Percentiles rank a stretch among this genome's conserved stretches.
Evolutionary conservation across 2,329 filamentous ascomycete species (phyloP).

Genomic region (Pseudogymnoascus sp.): DNA sequence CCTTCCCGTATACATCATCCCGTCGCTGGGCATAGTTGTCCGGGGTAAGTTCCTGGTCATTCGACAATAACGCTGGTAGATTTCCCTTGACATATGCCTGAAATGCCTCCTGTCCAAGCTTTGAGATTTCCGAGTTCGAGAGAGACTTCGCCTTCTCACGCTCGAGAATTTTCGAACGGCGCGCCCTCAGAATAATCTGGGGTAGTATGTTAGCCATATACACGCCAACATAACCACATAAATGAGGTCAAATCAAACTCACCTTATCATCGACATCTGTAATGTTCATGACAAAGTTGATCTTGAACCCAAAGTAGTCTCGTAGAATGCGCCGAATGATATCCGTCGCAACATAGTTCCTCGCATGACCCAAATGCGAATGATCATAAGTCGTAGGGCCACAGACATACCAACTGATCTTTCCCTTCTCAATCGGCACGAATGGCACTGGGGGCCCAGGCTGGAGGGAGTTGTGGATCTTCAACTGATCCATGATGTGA

Average conservation of each 20-base stretch:
- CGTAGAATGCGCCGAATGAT: conserved; percentile 59
- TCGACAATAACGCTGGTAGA: conserved; percentile 41
- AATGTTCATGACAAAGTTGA: conserved; percentile 66
- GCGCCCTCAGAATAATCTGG: conserved; percentile 60
- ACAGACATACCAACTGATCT: conserved; percentile 59
- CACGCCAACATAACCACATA: conserved; percentile 10
- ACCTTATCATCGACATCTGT: conserved; percentile 60
- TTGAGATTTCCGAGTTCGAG: conserved; percentile 37
- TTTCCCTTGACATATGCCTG: conserved; percentile 47
- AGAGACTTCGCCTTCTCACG: conserved; percentile 65
- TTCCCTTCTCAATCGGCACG: conserved; percentile 22
- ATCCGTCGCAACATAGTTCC: conserved; percentile 67
- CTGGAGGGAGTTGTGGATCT: conserved; percentile 26
- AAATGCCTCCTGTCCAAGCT: conserved; percentile 46
- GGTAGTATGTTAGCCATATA: not conserved
- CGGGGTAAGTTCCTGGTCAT: conserved; percentile 37
- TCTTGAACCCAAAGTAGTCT: conserved; percentile 60
- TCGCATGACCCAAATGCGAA: conserved; percentile 60
- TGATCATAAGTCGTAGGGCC: conserved; percentile 65
- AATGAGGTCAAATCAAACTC: not conserved
- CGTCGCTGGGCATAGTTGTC: conserved; percentile 42
- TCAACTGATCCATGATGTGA: conserved; percentile 16
- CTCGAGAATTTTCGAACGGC: conserved; percentile 74
- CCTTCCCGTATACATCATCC: conserved; percentile 45
- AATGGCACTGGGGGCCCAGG: conserved; percentile 25